Evolutionary conservation across 495 filamentous ascomycete species (phyloP), one percentile per base, ranked within the genome.

Genomic region (Saxispiralis lemnorum): DNA sequence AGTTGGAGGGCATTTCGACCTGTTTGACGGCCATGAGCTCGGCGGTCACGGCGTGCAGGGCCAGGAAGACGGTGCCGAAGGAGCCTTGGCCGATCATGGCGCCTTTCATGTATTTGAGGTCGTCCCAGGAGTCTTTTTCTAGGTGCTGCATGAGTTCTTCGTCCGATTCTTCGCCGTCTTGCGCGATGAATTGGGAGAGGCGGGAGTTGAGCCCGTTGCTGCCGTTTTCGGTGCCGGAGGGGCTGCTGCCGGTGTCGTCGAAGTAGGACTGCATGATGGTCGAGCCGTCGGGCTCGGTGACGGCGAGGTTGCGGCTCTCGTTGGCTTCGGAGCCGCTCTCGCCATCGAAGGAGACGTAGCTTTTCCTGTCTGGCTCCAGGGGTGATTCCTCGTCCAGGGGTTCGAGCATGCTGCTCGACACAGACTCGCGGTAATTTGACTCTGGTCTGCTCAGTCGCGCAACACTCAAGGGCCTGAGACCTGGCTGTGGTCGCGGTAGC

Each of bases 11-110:
- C 38, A 93, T 74, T 57, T 99, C 89, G 44, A 99, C 89, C 62
- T 96, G 89, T 66, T 99, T 99, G 31, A 99, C 89, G 33, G 89
- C 89, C 69, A 99, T 86, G 33, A 99, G 78, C 58, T 94, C 92
- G 53, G 87, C 89, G 19, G 92, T 99, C 43, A 99, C 79, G 43
- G 89, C 79, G 55, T 96, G 93, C n/a, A 99, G 69, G 43, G 89
- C 92, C 32, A 99, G 69, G 65, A 86, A 99, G 39, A 99, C 89
- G 51, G 83, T 87, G 54, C 89, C 89, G 54, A 99, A 99, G 36
- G 85, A 93, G 46, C 89, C 89, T 59, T 94, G 85, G 36, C 89
- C 89, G 53, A 99, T 99, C 38, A 96, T 64, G 12, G 86, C 83
- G 55, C 89, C 89, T 63, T 95, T 93, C 85, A 99, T 99, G 86